Evolutionary conservation across 2,329 filamentous ascomycete species (phyloP), one percentile per base, ranked within the genome.

Genomic region (Paracorniculantispora psalliotae): DNA sequence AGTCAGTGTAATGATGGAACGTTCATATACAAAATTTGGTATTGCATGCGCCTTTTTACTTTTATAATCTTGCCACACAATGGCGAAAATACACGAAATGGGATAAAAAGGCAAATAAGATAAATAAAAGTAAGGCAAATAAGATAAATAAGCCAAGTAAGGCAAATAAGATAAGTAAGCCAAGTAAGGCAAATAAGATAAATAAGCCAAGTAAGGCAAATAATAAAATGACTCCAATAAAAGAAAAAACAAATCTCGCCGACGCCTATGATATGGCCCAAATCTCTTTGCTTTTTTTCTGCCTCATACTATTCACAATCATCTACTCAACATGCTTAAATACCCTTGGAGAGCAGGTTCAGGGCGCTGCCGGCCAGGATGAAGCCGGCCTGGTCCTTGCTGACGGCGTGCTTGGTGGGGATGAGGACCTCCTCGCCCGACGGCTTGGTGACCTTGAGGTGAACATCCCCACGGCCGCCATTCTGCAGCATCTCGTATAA

Each of bases 361-460:
- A 99, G 74, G 44, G 94, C 94, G 73, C 91, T 96, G 3, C 94
- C 94, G 0, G 94, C 94, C 53, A 99, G 79, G 64, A 99, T 91
- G 70, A 97, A 99, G 0, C 83, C 86, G 62, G 90, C 90, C 80
- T 99, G 94, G 72, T 97, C 94, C 76, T 88, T 83, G 70, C 86
- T 96, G 62, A 99, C 81, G 13, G 90, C 91, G 72, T 97, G 93
- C 76, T 86, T 90, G n/a, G 92, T 92, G 50, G 85, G 83, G 61
- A 99, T 82, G 41, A 82, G 71, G 51, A 90, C 73, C 72, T 85
- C 83, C 71, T 88, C 84, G 9, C 89, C 90, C 30, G 73, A 76
- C 67, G 78, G 78, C 75, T 85, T 91, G 37, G 56, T 58, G 63
- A 92, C 85, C 63, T 76, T 76, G 59, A 97, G 75, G 62, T 79